A percentile compares a stretch with the other conserved stretches of the same genome.
These are phyloP conservation scores for Talaromyces sp. DNA, from an alignment of 2,329 filamentous ascomycete species.

Conservation along the genomic window DNA sequence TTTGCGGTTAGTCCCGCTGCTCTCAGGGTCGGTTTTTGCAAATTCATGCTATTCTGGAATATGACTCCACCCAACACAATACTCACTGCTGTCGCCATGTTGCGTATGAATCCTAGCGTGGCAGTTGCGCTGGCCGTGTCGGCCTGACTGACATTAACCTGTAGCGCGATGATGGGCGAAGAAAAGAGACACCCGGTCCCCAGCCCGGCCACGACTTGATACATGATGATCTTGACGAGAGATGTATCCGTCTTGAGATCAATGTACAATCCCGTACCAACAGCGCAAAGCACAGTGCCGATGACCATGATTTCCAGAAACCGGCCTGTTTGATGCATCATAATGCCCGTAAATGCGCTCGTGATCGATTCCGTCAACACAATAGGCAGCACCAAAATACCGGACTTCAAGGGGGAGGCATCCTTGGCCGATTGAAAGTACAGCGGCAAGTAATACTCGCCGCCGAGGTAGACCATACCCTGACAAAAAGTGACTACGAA, in stretches of 20 bases:
- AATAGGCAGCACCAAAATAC: slow-evolving; percentile 59
- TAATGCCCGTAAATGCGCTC: slow-evolving; percentile 46
- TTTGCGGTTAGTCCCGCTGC: slow-evolving; percentile 44
- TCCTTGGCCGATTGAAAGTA: slow-evolving; percentile 68
- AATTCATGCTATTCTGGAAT: slow-evolving; percentile 62
- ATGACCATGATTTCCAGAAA: slow-evolving; percentile 48
- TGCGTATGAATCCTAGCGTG: slow-evolving; percentile 57
- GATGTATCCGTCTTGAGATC: slow-evolving; percentile 36
- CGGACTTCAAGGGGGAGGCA: slow-evolving; percentile 59
- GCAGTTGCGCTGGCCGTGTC: slow-evolving; percentile 53
- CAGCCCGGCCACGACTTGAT: slow-evolving; percentile 50
- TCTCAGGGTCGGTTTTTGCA: slow-evolving; percentile 57
- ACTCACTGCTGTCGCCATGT: slow-evolving; percentile 64
- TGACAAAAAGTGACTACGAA: slow-evolving; percentile 51
- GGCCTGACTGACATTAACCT: slow-evolving; percentile 49
- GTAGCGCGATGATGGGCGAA: slow-evolving; percentile 55
- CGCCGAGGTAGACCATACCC: slow-evolving; percentile 58
- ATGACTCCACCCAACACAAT: slow-evolving; percentile 74
- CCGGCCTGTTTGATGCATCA: slow-evolving; percentile 51
- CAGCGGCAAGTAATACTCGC: slow-evolving; percentile 68
- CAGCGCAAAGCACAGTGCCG: slow-evolving; percentile 41
- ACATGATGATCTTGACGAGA: slow-evolving; percentile 44
- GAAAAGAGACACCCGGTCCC: slow-evolving; percentile 54
- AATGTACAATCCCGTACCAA: slow-evolving; percentile 51
- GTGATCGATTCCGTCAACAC: slow-evolving; percentile 47